phyloP scores from a whole-genome alignment of 2,329 filamentous ascomycete species.

The Mycogone perniciosa region DNA sequence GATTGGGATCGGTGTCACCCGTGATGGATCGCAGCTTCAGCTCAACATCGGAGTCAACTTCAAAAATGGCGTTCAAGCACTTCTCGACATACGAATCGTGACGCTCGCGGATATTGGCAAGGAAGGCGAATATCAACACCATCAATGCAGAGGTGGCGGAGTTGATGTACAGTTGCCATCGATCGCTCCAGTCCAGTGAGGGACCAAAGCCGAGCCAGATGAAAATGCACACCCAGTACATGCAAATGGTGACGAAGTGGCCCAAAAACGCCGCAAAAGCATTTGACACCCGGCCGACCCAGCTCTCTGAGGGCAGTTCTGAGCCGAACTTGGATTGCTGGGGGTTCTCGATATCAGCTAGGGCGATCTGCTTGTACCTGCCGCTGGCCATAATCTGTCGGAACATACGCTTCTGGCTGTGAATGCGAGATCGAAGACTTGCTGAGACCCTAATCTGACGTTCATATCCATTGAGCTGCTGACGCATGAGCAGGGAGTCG shows the following conservation, averaged over 20 bases:
- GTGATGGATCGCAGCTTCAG: slow-evolving; percentile 28
- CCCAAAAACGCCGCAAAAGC: slow-evolving; percentile 21
- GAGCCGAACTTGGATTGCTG: slow-evolving; percentile 17
- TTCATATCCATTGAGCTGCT: slow-evolving; percentile 30
- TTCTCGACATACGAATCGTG: slow-evolving; percentile 27
- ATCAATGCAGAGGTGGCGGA: slow-evolving; percentile 34
- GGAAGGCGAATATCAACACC: slow-evolving; percentile 35
- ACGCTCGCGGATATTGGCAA: slow-evolving; percentile 33
- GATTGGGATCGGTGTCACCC: slow-evolving; percentile 27
- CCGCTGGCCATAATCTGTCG: slow-evolving; percentile 15
- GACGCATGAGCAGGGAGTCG: slow-evolving; percentile 32
- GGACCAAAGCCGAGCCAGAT: slow-evolving; percentile 29
- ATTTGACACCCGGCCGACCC: slow-evolving; percentile 25
- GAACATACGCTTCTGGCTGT: slow-evolving; percentile 26
- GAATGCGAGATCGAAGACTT: slow-evolving; percentile 26
- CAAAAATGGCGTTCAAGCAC: slow-evolving; percentile 28
- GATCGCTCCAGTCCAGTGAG: slow-evolving; percentile 24
- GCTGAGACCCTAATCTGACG: slow-evolving; percentile 23
- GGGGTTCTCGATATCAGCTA: slow-evolving; percentile 18
- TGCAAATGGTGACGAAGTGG: slow-evolving; percentile 23
- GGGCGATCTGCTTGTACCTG: slow-evolving; percentile 13
- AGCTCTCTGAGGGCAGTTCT: slow-evolving; percentile 20
- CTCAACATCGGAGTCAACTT: slow-evolving; percentile 30
- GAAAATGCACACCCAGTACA: slow-evolving; percentile 31
- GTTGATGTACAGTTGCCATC: slow-evolving; percentile 38